Evolutionary conservation across 208 protist genomes (phyloP), one percentile per base, ranked within the genome.

Genomic region (Leishmania gerbilli): DNA sequence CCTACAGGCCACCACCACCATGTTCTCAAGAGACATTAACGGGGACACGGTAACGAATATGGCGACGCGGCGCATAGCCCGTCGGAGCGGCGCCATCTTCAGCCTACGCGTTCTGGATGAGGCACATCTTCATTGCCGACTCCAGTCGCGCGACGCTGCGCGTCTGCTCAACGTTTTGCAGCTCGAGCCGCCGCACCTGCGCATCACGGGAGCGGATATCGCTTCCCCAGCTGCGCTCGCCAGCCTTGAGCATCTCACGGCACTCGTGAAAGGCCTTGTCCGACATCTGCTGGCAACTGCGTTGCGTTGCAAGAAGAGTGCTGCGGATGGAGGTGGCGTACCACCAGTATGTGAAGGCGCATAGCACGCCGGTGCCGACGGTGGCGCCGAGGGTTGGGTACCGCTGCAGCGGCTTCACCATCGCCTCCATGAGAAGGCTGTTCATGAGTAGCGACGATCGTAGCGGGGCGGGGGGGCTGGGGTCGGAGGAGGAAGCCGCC

Each of bases 121-220:
- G 77, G 79, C 94, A 97, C 79, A 90, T 89, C 82, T 95, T 94
- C 94, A 97, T 95, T 1, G 94, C 90, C 1, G 89, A 79, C 74
- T 95, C 93, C 2, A 97, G 83, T 1, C 94, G 90, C 0, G 89
- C 91, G 58, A 97, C 91, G 68, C 92, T 96, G 24, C 93, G 88
- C 3, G 94, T 95, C 82, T 97, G 94, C 87, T 97, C 92, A 53
- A 97, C 94, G 72, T 96, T 96, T 56, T 97, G 94, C 40, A 97
- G 84, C 85, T 97, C 89, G n/a, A 97, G 84, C 21, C 90, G 81
- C 21, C 93, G 90, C 74, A 95, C 89, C 80, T 92, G 89, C 51
- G 83, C 86, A 74, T 97, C 92, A 34, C 94, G 91, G 5, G 88
- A 84, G 71, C 90, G 89, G 34, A 94, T 91, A 76, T 96, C 94